Evolutionary conservation across 192 early-diverging fungal species (phyloP), one percentile per base, ranked within the genome.

Genomic region (Chytriomyces sp.): DNA sequence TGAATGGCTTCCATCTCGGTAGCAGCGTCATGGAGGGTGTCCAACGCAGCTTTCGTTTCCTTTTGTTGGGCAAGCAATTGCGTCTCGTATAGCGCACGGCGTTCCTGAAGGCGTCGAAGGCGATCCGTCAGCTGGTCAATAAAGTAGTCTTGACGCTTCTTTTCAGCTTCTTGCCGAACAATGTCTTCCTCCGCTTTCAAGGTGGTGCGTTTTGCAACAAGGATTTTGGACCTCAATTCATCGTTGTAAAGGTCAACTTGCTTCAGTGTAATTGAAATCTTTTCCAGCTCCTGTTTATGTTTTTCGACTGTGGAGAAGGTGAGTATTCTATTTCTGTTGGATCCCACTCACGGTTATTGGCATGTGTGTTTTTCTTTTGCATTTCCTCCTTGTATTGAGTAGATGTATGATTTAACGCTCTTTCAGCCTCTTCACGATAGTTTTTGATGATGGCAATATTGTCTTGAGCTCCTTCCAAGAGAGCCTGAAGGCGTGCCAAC

Each of bases 1-100:
- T 84, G 80, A 32, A 89, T 88, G 10, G 87, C 86, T 72, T 89
- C 86, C 83, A 88, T 88, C 64, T 89, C 87, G 8, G 78, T 81
- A 3, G 79, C 71, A 2, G 87, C 87, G 37, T 88, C 82, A 55
- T 89, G 85, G 10, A 89, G 66, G 14, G 87, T 88, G 65, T 86
- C 82, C 17, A 77, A 19, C 4, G 86, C 86, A 25, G 82, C 78
- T 59, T 83, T 78, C 3, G 86, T 87, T 57, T 89, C 87, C 32
- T 73, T 70, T 75, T 85, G 84, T 70, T 89, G 87, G 0, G 79
- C 84, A 14, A 79, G 59, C 10, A 83, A 59, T 72, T 89, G 87
- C 14, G 82, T 80, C 32, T 87, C 86, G 67, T 80, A 84, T 12
- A 84, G 63, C 10, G 79, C 82, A 19, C 84, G 80, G 6, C 80